Conservation (phyloP, 2,329 filamentous ascomycete species). For the Fusarium sp. region DNA sequence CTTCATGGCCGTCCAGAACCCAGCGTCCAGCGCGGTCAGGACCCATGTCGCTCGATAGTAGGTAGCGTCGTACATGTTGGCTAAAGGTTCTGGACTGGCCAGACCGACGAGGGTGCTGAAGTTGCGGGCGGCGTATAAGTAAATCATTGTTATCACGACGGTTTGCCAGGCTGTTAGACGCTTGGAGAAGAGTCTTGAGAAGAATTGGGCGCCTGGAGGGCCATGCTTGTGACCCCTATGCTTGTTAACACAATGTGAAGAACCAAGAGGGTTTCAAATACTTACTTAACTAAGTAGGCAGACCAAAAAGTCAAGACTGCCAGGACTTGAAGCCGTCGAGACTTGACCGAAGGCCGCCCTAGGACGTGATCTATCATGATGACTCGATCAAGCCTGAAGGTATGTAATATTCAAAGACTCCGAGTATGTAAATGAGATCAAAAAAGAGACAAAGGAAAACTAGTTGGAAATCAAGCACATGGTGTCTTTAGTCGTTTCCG, state of each 20-base stretch:
- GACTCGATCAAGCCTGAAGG: constrained; percentile 3
- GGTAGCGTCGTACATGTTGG: constrained; percentile 90
- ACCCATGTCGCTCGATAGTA: constrained; percentile 99
- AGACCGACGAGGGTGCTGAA: constrained; percentile 92
- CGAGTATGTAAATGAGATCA: not conserved
- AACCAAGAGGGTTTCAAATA: not conserved
- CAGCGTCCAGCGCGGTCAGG: constrained; percentile 91
- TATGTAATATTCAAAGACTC: not conserved
- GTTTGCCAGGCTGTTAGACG: constrained; percentile 90
- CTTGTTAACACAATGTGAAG: constrained; percentile 30
- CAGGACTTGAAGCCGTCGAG: constrained; percentile 91
- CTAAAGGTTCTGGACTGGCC: constrained; percentile 91
- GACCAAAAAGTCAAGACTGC: constrained; percentile 94
- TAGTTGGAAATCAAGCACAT: constrained; percentile 33
- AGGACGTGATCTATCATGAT: constrained; percentile 86
- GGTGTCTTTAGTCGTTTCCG: constrained; percentile 16
- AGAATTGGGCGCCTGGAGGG: constrained; percentile 76
- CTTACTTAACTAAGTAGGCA: constrained; percentile 80
- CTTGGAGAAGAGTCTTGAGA: constrained; percentile 78
- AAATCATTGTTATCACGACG: constrained; percentile 86
- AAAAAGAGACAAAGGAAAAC: constrained; percentile 25
- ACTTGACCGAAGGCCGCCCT: constrained; percentile 89
- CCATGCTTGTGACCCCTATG: constrained; percentile 86
- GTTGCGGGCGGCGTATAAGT: constrained; percentile 91
- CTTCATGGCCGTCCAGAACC: constrained; percentile 98